Evolutionary conservation across 257 asterid species (phyloP).

Genomic region (Solanum virginianum): DNA sequence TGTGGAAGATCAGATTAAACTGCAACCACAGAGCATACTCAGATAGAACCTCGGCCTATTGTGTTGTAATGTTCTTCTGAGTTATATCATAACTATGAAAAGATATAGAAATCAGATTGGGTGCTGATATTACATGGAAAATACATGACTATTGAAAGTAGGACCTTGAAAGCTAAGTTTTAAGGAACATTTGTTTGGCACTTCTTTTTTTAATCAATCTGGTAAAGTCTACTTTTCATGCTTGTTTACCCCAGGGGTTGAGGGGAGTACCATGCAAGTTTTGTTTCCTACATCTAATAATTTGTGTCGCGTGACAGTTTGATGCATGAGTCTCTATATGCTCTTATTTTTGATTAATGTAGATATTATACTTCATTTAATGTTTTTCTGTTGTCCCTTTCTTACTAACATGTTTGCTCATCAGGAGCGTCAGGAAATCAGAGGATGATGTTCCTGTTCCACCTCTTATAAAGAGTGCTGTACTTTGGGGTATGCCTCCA

Average conservation of each 20-base stretch:
- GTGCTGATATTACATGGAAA: neutral
- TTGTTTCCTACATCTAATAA: neutral
- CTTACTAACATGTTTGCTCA: neutral
- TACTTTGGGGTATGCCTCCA: slow-evolving; percentile 73
- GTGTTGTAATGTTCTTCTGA: neutral
- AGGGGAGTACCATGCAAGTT: neutral
- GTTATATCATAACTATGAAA: neutral
- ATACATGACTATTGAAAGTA: neutral
- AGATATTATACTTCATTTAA: neutral
- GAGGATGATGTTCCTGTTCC: slow-evolving; percentile 95
- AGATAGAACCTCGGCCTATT: too few species aligned
- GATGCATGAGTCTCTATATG: neutral
- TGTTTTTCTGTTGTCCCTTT: neutral
- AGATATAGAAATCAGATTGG: neutral
- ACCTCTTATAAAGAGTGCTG: slow-evolving; percentile 86
- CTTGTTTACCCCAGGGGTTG: neutral
- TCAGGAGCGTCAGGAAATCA: slow-evolving; percentile 74
- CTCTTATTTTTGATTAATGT: neutral
- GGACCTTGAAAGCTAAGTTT: neutral
- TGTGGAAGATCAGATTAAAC: too few species aligned
- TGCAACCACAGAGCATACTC: too few species aligned
- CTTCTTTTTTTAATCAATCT: neutral
- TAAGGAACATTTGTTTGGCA: neutral
- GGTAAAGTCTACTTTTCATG: neutral
- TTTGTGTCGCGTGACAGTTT: neutral